Percentiles rank a stretch among this genome's conserved stretches.
Evolutionary conservation across 1,284 basidiomycete genomes (phyloP).

Genomic region (Ceratobasidium sp.): DNA sequence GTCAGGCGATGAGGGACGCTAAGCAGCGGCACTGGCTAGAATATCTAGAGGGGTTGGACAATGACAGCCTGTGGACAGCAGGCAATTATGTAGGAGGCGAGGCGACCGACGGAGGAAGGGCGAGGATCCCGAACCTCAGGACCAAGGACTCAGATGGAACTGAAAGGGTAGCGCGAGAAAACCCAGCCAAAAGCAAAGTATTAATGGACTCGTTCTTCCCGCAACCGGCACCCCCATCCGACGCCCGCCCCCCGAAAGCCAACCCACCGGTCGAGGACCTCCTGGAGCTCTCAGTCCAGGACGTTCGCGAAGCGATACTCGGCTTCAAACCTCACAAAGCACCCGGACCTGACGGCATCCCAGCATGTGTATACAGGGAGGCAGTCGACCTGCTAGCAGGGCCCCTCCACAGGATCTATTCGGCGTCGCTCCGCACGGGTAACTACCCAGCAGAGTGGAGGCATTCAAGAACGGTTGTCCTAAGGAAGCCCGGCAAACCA

Average conservation of each 20-base stretch:
- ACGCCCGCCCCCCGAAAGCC: not conserved
- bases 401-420: constrained; percentile 43
- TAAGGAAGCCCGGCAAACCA: constrained; percentile 40
- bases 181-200: constrained; percentile 33
- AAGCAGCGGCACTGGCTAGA: constrained; percentile 38
- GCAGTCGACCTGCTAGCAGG: constrained; percentile 46
- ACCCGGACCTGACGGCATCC: constrained; percentile 50
- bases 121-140: constrained; percentile 28
- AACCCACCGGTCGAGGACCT: not conserved
- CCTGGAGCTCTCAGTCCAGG: not conserved
- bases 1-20: not conserved
- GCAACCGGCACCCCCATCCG: not conserved
- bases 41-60: constrained; percentile 28
- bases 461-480: constrained; percentile 6
- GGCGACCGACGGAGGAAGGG: not conserved
- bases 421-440: not conserved
- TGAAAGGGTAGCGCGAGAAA: not conserved
- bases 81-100: constrained; percentile 6
- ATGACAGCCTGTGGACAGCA: constrained; percentile 37
- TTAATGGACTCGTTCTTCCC: constrained; percentile 41
- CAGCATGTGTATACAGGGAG: constrained; percentile 51
- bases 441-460: constrained; percentile 24
- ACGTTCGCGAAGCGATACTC: constrained; percentile 14
- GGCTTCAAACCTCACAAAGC: constrained; percentile 49
- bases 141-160: not conserved